Conservation (phyloP, 169 alveolate genomes). For the Blepharisma undulans region DNA sequence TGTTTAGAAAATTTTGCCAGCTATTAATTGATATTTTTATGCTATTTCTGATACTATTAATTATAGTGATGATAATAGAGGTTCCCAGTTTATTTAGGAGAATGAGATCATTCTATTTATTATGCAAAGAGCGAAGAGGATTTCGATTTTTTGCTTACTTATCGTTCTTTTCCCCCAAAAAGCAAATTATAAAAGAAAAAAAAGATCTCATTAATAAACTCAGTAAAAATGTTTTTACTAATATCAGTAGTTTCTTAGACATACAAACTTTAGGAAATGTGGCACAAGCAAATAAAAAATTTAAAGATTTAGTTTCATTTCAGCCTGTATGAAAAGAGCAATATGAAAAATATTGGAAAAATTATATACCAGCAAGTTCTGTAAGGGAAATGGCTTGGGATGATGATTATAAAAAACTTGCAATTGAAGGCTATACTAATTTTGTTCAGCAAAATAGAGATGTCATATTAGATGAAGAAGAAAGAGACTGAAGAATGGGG, state of each 20-base stretch:
- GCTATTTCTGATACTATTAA: conserved; percentile 22
- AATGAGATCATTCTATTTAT: conserved; percentile 1
- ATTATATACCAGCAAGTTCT: neutral
- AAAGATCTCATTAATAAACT: neutral
- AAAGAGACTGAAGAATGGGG: conserved; percentile 40
- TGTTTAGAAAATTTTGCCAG: conserved; percentile 31
- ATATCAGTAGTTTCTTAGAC: neutral
- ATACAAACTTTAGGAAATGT: conserved; percentile 24
- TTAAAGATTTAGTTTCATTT: neutral
- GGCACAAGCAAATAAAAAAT: neutral
- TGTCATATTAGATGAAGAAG: conserved; percentile 32
- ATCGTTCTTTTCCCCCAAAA: neutral
- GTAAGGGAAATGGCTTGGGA: neutral
- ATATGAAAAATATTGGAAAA: conserved; percentile 37
- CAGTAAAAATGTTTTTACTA: conserved; percentile 19
- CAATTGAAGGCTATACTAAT: neutral
- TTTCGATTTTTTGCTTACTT: neutral
- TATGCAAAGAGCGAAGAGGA: conserved; percentile 32
- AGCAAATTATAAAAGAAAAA: neutral
- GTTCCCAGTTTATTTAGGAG: conserved; percentile 14
- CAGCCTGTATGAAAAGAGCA: conserved; percentile 30
- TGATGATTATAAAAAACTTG: conserved; percentile 12
- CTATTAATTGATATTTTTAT: conserved; percentile 20
- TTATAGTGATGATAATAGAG: conserved; percentile 21
- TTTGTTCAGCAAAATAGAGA: conserved; percentile 13